Conservation (phyloP, 2,329 filamentous ascomycete genomes). For the Hypoxylon sp. region DNA sequence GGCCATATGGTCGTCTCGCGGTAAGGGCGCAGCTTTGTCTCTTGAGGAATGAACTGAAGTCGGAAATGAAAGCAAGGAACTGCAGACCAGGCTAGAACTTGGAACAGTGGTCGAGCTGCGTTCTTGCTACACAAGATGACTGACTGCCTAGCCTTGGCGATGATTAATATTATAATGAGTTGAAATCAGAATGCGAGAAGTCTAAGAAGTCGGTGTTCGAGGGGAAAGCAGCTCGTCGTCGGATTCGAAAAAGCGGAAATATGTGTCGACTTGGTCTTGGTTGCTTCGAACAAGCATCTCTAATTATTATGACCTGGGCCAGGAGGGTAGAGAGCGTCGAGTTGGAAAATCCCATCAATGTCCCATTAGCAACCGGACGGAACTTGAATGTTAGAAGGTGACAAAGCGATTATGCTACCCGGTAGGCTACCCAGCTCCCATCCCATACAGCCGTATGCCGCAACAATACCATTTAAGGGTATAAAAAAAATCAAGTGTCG, state of each 20-base stretch:
- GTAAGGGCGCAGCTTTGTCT: constrained; percentile 21
- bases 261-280: constrained; percentile 26
- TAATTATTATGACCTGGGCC: constrained; percentile 17
- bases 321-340: constrained; percentile 28
- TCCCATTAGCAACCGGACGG: constrained; percentile 15
- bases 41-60: constrained; percentile 17
- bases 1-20: constrained; percentile 56
- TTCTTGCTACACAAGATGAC: constrained; percentile 14
- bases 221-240: constrained; percentile 8
- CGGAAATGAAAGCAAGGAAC: constrained; percentile 32
- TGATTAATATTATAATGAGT: constrained; percentile 37
- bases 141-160: constrained; percentile 11
- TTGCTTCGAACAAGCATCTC: constrained; percentile 41
- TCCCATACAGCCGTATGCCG: constrained; percentile 41
- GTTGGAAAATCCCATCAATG: constrained; percentile 35
- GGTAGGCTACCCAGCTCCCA: constrained; percentile 45
- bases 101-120: constrained; percentile 8
- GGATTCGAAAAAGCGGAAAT: constrained; percentile 30
- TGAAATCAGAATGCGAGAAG: constrained; percentile 24
- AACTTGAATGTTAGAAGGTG: constrained; percentile 23
- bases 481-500: constrained; percentile 22
- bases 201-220: constrained; percentile 15
- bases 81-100: constrained; percentile 23
- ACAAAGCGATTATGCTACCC: constrained; percentile 35
- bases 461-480: constrained; percentile 47